Percentiles rank a stretch among this genome's conserved stretches.
Conservation (phyloP, 2,329 filamentous ascomycete species). For the Aspergillus novofumigatus region DNA sequence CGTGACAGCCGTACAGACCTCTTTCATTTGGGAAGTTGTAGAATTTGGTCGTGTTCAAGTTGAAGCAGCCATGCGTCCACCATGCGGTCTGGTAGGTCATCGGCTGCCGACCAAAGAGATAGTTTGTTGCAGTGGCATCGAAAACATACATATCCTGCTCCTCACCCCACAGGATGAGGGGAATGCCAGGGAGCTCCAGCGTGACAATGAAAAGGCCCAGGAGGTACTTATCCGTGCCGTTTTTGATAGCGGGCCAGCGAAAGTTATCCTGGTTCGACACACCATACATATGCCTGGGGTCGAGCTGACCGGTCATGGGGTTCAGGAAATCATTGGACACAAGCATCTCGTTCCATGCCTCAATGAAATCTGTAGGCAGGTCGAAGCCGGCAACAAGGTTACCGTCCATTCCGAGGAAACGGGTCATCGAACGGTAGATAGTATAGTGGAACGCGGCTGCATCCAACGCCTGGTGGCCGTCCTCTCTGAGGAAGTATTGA, state of each 20-base stretch:
- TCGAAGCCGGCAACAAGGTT: conserved; percentile 51
- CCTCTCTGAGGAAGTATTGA: conserved; percentile 48
- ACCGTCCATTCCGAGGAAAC: conserved; percentile 58
- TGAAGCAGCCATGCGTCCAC: conserved; percentile 61
- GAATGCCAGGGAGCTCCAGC: conserved; percentile 57
- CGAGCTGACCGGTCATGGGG: conserved; percentile 55
- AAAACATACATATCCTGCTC: conserved; percentile 61
- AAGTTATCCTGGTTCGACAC: conserved; percentile 63
- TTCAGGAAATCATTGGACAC: conserved; percentile 57
- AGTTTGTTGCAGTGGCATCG: conserved; percentile 60
- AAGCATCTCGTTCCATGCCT: conserved; percentile 53
- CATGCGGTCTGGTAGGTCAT: conserved; percentile 59
- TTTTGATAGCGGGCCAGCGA: conserved; percentile 56
- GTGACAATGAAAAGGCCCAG: conserved; percentile 56
- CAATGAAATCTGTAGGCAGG: conserved; percentile 49
- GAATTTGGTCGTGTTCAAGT: conserved; percentile 52
- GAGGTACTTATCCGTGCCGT: conserved; percentile 54
- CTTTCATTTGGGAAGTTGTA: conserved; percentile 54
- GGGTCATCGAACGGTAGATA: conserved; percentile 55
- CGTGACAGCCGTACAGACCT: conserved; percentile 51
- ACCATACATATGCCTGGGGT: conserved; percentile 61
- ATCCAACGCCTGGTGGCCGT: conserved; percentile 52
- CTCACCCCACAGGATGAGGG: conserved; percentile 61
- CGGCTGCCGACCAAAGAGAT: conserved; percentile 59
- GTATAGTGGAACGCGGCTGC: conserved; percentile 60